Conservation (phyloP, 2,329 filamentous ascomycete genomes). For the Podosphaera xanthii region DNA sequence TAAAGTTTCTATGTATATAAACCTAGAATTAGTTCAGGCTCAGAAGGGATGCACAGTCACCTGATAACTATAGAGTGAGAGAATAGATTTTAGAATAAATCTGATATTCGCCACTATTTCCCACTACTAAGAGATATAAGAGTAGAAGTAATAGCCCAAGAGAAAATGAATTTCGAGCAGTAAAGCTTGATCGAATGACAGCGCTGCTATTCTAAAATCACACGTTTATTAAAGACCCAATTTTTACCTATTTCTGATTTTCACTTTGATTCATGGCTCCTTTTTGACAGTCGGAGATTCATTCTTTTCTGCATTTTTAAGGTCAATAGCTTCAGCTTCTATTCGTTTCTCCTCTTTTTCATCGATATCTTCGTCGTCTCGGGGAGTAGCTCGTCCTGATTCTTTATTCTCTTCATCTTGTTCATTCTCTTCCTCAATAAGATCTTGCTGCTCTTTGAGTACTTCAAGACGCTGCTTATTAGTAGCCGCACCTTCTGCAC, state of each 20-base stretch:
- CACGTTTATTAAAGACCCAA: not conserved
- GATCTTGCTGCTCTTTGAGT: constrained; percentile 90
- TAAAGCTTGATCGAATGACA: no score
- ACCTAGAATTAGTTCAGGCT: no score
- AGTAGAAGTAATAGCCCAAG: no score
- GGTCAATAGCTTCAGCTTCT: constrained; percentile 24
- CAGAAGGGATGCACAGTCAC: no score
- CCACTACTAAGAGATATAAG: no score
- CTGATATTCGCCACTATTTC: no score
- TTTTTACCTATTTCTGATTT: not conserved
- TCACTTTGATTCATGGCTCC: not conserved
- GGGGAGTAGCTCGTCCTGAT: constrained; percentile 49
- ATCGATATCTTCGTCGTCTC: constrained; percentile 81
- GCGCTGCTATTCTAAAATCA: not conserved
- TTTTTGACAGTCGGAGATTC: constrained; percentile 10
- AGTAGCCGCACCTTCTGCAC: constrained; percentile 84
- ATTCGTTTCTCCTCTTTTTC: constrained; percentile 60
- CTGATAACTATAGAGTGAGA: no score
- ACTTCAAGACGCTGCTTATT: constrained; percentile 99
- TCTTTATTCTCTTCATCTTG: constrained; percentile 66
- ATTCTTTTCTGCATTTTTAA: constrained; percentile 24
- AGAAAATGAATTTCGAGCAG: no score
- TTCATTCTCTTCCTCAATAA: constrained; percentile 91
- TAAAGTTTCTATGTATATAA: no score
- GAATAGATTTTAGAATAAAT: no score